phyloP scores from a whole-genome alignment of 495 filamentous ascomycete genomes.

The Tuber magnatum region DNA sequence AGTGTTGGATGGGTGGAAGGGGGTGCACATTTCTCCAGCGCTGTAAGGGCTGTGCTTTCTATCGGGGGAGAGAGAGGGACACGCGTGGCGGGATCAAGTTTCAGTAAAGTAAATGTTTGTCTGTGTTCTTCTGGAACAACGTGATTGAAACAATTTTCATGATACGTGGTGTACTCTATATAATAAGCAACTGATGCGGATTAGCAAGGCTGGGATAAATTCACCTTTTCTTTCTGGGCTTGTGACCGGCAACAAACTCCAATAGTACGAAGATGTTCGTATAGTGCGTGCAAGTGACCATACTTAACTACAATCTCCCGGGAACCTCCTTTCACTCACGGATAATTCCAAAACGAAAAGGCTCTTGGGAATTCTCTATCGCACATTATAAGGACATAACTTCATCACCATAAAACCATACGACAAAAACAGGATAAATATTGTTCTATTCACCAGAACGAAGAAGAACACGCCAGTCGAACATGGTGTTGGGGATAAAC shows the following conservation, averaged over 20 bases:
- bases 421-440: neutral
- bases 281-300: neutral
- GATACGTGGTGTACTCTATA: neutral
- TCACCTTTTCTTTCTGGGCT: neutral
- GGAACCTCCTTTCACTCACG: neutral
- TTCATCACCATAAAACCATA: neutral
- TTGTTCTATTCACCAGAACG: neutral
- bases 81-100: neutral
- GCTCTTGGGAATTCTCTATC: neutral
- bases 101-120: neutral
- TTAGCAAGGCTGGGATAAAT: neutral
- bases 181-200: neutral
- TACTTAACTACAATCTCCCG: neutral
- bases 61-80: neutral
- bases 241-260: neutral
- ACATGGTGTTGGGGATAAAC: neutral
- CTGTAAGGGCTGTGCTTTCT: neutral
- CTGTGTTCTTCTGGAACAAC: neutral
- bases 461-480: neutral
- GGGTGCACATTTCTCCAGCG: neutral
- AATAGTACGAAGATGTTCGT: neutral
- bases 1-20: neutral
- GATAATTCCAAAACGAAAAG: neutral
- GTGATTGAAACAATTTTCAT: neutral
- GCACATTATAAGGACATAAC: neutral